Percentiles rank a stretch among this genome's conserved stretches.
Conservation (phyloP, 148 eudicot species). For the Mesembryanthemum crystallinum region DNA sequence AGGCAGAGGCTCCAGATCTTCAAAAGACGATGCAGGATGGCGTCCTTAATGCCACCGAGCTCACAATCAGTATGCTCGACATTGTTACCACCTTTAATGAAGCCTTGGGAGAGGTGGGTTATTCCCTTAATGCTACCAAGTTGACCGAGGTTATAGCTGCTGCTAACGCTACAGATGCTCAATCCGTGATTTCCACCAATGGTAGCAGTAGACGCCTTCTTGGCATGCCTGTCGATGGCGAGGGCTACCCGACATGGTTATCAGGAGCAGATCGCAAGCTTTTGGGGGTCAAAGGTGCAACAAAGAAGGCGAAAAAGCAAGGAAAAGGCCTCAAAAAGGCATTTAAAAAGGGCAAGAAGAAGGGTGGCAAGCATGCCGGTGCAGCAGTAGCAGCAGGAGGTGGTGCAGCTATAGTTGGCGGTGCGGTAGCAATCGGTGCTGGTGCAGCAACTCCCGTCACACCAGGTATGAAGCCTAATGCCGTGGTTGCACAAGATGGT, state of each 20-base stretch:
- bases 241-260: slow-evolving; percentile 55
- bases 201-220: slow-evolving; percentile 47
- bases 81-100: slow-evolving; percentile 37
- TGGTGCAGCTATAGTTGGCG: slow-evolving; percentile 12
- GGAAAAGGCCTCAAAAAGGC: neutral
- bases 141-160: slow-evolving; percentile 5
- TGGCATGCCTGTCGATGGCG: slow-evolving; percentile 21
- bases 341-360: neutral
- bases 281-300: slow-evolving; percentile 3
- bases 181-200: neutral
- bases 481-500: slow-evolving; percentile 51
- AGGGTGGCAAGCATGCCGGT: neutral
- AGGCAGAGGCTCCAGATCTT: slow-evolving; percentile 36
- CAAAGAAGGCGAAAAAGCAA: slow-evolving; percentile 11
- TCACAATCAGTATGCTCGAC: slow-evolving; percentile 45
- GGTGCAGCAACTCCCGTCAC: neutral
- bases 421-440: slow-evolving; percentile 1
- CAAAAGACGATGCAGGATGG: slow-evolving; percentile 31
- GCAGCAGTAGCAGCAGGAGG: slow-evolving; percentile 8
- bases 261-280: slow-evolving; percentile 36
- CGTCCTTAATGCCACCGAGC: slow-evolving; percentile 37
- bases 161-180: neutral
- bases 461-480: slow-evolving; percentile 28
- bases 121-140: slow-evolving; percentile 28
- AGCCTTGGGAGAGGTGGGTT: slow-evolving; percentile 15